Evolutionary conservation across 1,139 yeast species (phyloP), one percentile per base, ranked within the genome.

Genomic region (Saccharomyces pastorianus): DNA sequence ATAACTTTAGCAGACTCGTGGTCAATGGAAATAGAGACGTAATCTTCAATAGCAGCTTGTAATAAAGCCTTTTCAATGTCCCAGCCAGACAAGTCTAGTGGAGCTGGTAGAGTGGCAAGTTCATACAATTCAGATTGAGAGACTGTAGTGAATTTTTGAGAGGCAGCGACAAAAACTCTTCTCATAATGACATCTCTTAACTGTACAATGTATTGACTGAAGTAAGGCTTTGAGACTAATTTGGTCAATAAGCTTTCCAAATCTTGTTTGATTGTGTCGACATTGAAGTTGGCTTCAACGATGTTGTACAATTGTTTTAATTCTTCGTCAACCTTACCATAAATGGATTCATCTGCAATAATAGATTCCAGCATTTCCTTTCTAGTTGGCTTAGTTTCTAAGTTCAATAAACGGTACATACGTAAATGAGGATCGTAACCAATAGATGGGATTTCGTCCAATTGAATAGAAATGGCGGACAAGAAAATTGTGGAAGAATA

Each of bases 41-140:
- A 84, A 57, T 96, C 96, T 63, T 82, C 85, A 69, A 86, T 83
- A 65, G 93, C 95, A 51, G 95, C 90, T 64, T 84, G 83, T 60
- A 93, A 85, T 67, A 91, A 80, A 66, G 85, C 80, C 64, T 81
- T 83, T 76, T 93, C 97, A 64, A 91, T 84, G 67, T 87, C 90
- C 67, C 88, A 78, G 47, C 83, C 78, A 52, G 82, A 69, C 61
- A 88, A 76, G 56, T 80, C 73, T 71, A 82, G 84, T 47, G 81
- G 78, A 54, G 81, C 83, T 58, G 91, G 87, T 69, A 91, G 82
- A 53, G 86, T 77, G 51, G 91, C 89, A 63, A 90, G 78, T 52
- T 82, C 79, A 59, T 86, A 78, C 69, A 95, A 82, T 69, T 85
- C 93, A 67, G 88, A 95, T 61, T 88, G 81, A 70, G 82, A 82